A percentile compares a stretch with the other conserved stretches of the same genome.
Conservation (phyloP, 805 yeast species). For the Ogataea neopini region DNA sequence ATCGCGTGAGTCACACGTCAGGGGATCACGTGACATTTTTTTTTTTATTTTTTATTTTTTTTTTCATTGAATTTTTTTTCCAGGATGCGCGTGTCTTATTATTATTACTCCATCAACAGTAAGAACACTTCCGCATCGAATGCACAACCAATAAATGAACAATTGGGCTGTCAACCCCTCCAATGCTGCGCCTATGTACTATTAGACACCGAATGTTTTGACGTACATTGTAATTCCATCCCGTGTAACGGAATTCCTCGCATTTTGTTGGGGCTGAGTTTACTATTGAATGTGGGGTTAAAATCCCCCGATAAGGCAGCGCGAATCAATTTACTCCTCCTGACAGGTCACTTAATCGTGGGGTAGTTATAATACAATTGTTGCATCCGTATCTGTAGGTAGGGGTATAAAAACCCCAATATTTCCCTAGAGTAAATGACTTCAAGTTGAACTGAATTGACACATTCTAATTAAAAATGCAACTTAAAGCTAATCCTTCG, state of each 20-base stretch:
- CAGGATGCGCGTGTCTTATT: not conserved
- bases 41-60: not conserved
- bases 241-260: slow-evolving; percentile 2
- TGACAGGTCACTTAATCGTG: not conserved
- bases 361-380: not conserved
- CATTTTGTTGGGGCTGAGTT: not conserved
- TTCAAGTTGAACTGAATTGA: not conserved
- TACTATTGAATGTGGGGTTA: not conserved
- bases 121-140: not conserved
- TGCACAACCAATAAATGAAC: not conserved
- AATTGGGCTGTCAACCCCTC: too few species aligned
- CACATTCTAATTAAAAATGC: slow-evolving; percentile 7
- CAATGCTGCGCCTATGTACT: too few species aligned
- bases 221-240: not conserved
- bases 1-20: too few species aligned
- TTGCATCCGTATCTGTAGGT: not conserved
- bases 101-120: not conserved
- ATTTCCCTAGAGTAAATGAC: not conserved
- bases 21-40: not conserved
- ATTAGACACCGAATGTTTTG: too few species aligned
- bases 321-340: not conserved
- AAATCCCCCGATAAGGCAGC: not conserved
- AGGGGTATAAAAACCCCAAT: not conserved
- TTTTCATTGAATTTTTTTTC: too few species aligned
- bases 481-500: slow-evolving; percentile 17